Evolutionary conservation across 345 rosid species (phyloP), one percentile per base, ranked within the genome.

Genomic region (Linum lewisii): DNA sequence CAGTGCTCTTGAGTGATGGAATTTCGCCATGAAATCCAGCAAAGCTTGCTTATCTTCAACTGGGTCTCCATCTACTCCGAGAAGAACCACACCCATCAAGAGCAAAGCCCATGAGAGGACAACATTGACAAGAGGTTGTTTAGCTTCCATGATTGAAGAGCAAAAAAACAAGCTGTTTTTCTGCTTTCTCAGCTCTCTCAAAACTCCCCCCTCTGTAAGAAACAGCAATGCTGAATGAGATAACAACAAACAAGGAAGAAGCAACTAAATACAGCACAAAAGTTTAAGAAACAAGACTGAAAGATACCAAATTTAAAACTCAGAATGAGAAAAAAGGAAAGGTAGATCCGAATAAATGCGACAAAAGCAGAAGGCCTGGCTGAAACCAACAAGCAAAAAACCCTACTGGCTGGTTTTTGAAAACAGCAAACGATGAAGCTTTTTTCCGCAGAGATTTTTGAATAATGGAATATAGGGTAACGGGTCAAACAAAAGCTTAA

Each of bases 41-140:
- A 92, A 72, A 64, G 94, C 93, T 61, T 62, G 76, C 85, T 75
- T 84, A 68, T 92, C 98, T 38, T 80, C 84, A 21, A 69, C 75
- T 21, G 83, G 80, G 51, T 82, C 82, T 55, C 87, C 66, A 29
- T 34, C 15, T 24, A 26, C 68, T 38, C 51, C 37, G 55, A 59
- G 4, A 23, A 63, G 63, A 67, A 45, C 54, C 8, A 66, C 51
- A 4, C 54, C 50, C 65, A 67, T 24, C 24, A 67, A 16, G 55
- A 72, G 18, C 14, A 42, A 16, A 42, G 2, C 34, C 7, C 34
- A 29, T 4, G 34, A 1, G 34, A 29, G 34, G n/a, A n/a, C n/a
- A 29, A 29, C 34, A 29, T 29, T 29, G 7, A 5, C 47, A 9
- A 42, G 15, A 42, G 14, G 16, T 1, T 34, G 5, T 3, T 42